Base-by-base conservation (phyloP, 2,329 filamentous ascomycete genomes). In the Amesomyces nigricolor region DNA sequence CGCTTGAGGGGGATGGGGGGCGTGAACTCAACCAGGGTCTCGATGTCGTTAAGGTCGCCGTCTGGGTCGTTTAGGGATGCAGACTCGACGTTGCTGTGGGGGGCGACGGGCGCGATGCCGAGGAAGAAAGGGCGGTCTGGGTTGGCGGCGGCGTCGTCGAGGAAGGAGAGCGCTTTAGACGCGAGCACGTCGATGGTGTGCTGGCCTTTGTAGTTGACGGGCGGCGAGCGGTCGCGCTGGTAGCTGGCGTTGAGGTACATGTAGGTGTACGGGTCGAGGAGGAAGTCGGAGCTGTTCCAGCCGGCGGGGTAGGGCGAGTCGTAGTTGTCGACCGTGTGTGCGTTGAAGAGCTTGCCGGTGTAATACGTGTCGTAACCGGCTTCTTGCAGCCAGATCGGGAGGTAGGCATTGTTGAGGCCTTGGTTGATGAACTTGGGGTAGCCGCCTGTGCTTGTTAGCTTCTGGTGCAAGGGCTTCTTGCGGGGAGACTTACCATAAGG, bases 191-290 rank as follows among this genome's bases (percentile, higher is more conserved):
- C 64, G 39, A 60, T 55, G 2, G 61, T 56, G 57, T 65, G 59
- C 47, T 63, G 59, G 26, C 59, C 60, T n/a, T 60, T 51, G 73
- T 71, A 70, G 54, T 67, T 71, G 14, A 67, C 63, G 0, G 72
- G 72, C 54, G 54, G 1, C 82, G 76, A 35, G 0, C 73, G 69
- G 61, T 88, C 85, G 9, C 80, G 75, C 58, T 85, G 79, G 65
- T 83, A 85, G 4, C 78, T 83, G 1, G 80, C 74, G 64, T 88
- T 87, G 26, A 83, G 74, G 64, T 88, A 89, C 29, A 79, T 73
- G 63, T 89, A 89, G 0, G 86, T 89, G 60, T 76, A 79, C 0
- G 85, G 85, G 58, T 88, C 84, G 1, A 87, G 71, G 1, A 87
- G 71, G 60, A 86, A 76, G 60, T 72, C 68, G 0, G 80, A 82